Evolutionary conservation across 2,329 filamentous ascomycete genomes (phyloP), one percentile per base, ranked within the genome.

Genomic region (Colletotrichum aenigma): DNA sequence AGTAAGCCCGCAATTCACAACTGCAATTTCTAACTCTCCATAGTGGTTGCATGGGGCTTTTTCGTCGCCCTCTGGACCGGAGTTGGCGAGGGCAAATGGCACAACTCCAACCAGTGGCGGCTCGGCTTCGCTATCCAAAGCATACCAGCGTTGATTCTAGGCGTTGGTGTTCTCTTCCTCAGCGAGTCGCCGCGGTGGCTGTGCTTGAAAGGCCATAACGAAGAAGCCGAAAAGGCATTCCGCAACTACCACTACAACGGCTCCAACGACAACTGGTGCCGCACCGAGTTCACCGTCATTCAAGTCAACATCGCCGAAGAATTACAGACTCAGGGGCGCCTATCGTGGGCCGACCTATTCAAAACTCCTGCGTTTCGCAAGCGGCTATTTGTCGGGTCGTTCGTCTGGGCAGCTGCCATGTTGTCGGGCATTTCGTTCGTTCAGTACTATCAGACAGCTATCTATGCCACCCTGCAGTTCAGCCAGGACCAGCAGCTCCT

Each of bases 391-490:
- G 84, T 86, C 0, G 85, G 85, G 0, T 81, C 82, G 0, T 86
- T 86, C 16, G 85, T 86, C 1, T 86, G 85, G 85, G 85, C 83
- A 2, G 85, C 84, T 0, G 85, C 85, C 3, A 86, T 86, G 85
- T 36, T 86, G 2, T 85, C 84, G 0, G 85, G 85, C 1, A 86
- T 86, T 38, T 85, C 83, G 0, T 86, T 86, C n/a, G 85, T 86
- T 2, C 85, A 86, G 76, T 86, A 86, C 36, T 86, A 83, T 68
- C 84, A 86, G 76, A 86, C 85, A 0, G 84, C 85, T 6, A 86
- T 86, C 66, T 86, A 86, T 62, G 84, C 84, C 0, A 86, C 84
- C 0, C 82, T 86, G 0, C 84, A 85, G 60, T 86, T 83, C 74
- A 78, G 77, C 16, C 78, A 86, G 69, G 81, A 83, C 43, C 79